phyloP scores from a whole-genome alignment of 805 yeast genomes.

The Sugiyamaella chiloensis region DNA sequence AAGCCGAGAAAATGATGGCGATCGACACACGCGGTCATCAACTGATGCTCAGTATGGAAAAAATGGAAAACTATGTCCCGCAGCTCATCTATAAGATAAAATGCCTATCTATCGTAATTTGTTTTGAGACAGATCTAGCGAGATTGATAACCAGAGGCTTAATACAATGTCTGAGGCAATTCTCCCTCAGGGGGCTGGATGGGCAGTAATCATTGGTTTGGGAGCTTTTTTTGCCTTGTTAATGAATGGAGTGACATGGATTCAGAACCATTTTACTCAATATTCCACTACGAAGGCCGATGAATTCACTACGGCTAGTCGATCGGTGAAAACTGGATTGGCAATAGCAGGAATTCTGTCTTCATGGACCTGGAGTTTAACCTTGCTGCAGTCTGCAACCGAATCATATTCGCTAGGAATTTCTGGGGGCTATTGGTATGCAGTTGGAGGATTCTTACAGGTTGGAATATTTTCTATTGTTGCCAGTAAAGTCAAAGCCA shows the following conservation, averaged over 20 bases:
- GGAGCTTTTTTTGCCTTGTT: neutral
- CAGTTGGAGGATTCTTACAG: slow-evolving; percentile 87
- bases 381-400: slow-evolving; percentile 67
- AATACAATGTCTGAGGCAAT: no score
- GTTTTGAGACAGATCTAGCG: no score
- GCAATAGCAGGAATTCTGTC: slow-evolving; percentile 62
- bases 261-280: neutral
- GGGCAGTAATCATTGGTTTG: neutral
- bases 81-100: no score
- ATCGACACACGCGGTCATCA: no score
- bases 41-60: no score
- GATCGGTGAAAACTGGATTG: slow-evolving; percentile 79
- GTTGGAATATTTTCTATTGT: slow-evolving; percentile 77
- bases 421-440: slow-evolving; percentile 76
- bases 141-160: no score
- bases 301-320: slow-evolving; percentile 90
- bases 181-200: neutral
- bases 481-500: slow-evolving; percentile 82
- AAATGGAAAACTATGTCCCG: no score
- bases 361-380: slow-evolving; percentile 89
- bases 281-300: slow-evolving; percentile 44
- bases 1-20: no score
- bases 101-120: no score
- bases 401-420: slow-evolving; percentile 76
- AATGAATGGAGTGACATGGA: neutral